Percentiles rank a stretch among this genome's conserved stretches.
Conservation (phyloP, 192 early-diverging fungal species). For the Coemansia sp. region DNA sequence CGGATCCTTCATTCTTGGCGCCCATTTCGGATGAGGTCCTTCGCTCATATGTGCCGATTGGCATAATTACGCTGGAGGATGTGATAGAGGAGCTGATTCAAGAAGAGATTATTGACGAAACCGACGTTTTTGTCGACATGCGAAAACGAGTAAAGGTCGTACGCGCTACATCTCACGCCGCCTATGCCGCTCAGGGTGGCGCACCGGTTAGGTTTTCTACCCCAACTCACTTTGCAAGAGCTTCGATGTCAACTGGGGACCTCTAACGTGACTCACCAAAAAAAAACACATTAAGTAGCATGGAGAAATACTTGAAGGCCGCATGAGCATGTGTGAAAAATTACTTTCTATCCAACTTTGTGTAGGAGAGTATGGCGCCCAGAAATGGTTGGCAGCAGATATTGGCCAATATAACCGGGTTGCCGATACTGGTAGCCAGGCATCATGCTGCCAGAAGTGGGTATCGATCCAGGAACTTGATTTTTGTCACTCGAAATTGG, state of each 20-base stretch:
- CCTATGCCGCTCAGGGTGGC: neutral
- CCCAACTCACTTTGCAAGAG: neutral
- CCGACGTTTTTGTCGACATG: slow-evolving; percentile 64
- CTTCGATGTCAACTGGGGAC: neutral
- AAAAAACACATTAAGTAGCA: neutral
- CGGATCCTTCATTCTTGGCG: slow-evolving; percentile 7
- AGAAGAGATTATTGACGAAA: slow-evolving; percentile 82
- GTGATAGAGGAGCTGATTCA: slow-evolving; percentile 83
- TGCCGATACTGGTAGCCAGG: too few relatives aligned
- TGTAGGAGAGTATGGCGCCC: too few relatives aligned
- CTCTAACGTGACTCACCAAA: neutral
- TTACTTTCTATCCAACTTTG: too few relatives aligned
- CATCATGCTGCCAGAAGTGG: too few relatives aligned
- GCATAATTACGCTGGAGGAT: slow-evolving; percentile 78
- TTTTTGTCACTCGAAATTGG: too few relatives aligned
- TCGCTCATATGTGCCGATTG: slow-evolving; percentile 56
- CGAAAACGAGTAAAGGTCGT: slow-evolving; percentile 47
- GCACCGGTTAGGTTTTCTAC: neutral
- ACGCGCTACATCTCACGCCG: slow-evolving; percentile 14
- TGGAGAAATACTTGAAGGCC: neutral
- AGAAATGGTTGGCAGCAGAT: too few relatives aligned
- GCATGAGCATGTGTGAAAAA: too few relatives aligned
- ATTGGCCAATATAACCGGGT: too few relatives aligned
- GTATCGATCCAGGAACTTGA: too few relatives aligned
- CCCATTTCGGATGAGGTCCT: slow-evolving; percentile 36